Evolutionary conservation across 768 basidiomycete species (phyloP).

Genomic region (Gelatoporia subvermispora): DNA sequence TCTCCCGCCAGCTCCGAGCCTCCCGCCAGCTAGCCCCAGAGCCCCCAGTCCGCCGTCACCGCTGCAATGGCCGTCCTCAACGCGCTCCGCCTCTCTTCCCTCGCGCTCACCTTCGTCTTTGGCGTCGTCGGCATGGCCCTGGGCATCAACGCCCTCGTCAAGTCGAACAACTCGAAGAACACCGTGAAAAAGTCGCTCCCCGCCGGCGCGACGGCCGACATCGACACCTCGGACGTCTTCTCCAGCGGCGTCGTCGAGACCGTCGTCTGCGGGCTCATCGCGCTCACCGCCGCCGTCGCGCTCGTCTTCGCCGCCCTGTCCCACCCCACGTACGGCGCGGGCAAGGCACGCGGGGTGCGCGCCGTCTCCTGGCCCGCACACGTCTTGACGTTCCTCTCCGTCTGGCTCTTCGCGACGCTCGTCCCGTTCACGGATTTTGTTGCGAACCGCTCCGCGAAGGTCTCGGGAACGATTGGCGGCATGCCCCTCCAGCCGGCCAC

Average conservation of each 20-base stretch:
- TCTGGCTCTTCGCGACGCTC: slow-evolving; percentile 46
- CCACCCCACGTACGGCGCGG: slow-evolving; percentile 15
- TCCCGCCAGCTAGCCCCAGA: too few relatives aligned
- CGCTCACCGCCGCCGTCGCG: slow-evolving; percentile 12
- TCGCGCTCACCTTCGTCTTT: slow-evolving; percentile 26
- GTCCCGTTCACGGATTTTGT: slow-evolving; percentile 45
- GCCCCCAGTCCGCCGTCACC: too few relatives aligned
- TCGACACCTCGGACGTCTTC: slow-evolving; percentile 31
- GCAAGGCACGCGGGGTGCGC: slow-evolving; percentile 3
- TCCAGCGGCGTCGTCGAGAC: slow-evolving; percentile 28
- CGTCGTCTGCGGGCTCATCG: slow-evolving; percentile 24
- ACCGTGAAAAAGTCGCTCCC: slow-evolving; percentile 27
- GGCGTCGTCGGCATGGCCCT: slow-evolving; percentile 24
- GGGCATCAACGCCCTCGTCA: slow-evolving; percentile 29
- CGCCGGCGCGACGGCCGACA: slow-evolving; percentile 27
- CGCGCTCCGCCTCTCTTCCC: slow-evolving; percentile 20
- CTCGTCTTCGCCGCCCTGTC: slow-evolving; percentile 28
- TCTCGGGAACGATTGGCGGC: slow-evolving; percentile 37
- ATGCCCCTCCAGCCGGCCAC: slow-evolving; percentile 30
- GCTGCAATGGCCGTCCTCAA: slow-evolving; percentile 8
- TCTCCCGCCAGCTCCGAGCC: too few relatives aligned
- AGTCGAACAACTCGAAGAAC: slow-evolving; percentile 35
- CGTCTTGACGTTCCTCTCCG: slow-evolving; percentile 36
- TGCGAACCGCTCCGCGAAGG: slow-evolving; percentile 38
- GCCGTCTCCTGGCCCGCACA: slow-evolving; percentile 20